These are phyloP conservation scores for Hordeum marinum DNA, from an alignment of 176 grass and related monocot species.

Conservation along the genomic window DNA sequence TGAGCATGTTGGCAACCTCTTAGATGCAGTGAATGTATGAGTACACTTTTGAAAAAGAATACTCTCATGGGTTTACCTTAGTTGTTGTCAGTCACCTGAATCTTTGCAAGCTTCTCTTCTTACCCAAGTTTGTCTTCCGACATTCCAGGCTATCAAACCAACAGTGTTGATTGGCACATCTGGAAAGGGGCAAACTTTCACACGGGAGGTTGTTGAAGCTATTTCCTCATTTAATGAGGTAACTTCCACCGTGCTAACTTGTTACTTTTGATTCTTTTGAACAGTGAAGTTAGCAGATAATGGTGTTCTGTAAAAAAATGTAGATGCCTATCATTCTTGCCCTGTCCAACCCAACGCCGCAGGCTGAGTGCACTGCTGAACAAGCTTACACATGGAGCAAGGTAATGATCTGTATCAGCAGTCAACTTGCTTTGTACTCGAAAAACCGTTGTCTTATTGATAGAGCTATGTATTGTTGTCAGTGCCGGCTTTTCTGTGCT, in stretches of 20 bases:
- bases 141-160: constrained; percentile 74
- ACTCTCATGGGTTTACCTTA: background rate
- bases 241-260: background rate
- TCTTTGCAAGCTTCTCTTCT: constrained; percentile 13
- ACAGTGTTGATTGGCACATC: constrained; percentile 86
- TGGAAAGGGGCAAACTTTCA: constrained; percentile 97
- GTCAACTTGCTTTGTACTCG: background rate
- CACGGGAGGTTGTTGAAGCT: constrained; percentile 77
- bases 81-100: background rate
- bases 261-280: constrained; percentile 13
- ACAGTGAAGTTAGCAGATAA: background rate
- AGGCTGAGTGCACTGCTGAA: constrained; percentile 88
- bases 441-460: background rate
- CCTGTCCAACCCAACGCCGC: constrained; percentile 80
- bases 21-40: constrained; percentile 75
- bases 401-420: constrained; percentile 43
- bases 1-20: constrained; percentile 53
- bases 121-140: constrained; percentile 1
- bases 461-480: background rate
- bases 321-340: constrained; percentile 85
- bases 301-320: background rate
- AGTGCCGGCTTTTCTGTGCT: background rate
- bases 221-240: constrained; percentile 88
- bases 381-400: constrained; percentile 98
- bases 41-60: background rate